Conservation (phyloP, 306 rosid genomes). For the Gynostemma pentaphyllum region DNA sequence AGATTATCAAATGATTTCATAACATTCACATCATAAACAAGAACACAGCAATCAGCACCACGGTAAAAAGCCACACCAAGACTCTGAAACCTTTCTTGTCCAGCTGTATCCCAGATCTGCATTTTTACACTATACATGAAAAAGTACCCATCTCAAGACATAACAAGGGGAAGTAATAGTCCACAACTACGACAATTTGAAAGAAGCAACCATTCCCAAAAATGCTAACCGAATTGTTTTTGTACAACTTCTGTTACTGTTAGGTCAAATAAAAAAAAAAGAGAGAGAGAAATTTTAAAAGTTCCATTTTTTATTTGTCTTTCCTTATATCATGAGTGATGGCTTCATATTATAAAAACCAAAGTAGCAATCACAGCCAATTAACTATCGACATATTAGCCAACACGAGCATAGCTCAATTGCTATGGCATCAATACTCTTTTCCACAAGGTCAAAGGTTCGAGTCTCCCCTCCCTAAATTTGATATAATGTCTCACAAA, state of each 20-base stretch:
- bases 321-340: background rate
- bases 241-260: background rate
- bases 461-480: too few relatives aligned
- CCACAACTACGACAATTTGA: background rate
- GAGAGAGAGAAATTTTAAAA: background rate
- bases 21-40: slow-evolving; percentile 93
- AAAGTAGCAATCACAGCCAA: background rate
- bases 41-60: slow-evolving; percentile 98
- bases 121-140: slow-evolving; percentile 1
- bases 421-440: too few relatives aligned
- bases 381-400: background rate
- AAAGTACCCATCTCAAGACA: slow-evolving; percentile 4
- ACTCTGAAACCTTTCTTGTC: slow-evolving; percentile 97
- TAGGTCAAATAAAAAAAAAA: too few relatives aligned
- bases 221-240: too few relatives aligned
- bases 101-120: slow-evolving; percentile 98
- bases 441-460: too few relatives aligned
- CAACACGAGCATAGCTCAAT: background rate
- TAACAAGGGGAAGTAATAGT: background rate
- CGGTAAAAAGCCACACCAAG: slow-evolving; percentile 99
- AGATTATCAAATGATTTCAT: slow-evolving; percentile 94
- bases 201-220: too few relatives aligned
- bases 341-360: background rate
- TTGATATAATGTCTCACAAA: too few relatives aligned
- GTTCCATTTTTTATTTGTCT: background rate